Conservation (phyloP, 345 rosid species). For the Hibiscus mutabilis region DNA sequence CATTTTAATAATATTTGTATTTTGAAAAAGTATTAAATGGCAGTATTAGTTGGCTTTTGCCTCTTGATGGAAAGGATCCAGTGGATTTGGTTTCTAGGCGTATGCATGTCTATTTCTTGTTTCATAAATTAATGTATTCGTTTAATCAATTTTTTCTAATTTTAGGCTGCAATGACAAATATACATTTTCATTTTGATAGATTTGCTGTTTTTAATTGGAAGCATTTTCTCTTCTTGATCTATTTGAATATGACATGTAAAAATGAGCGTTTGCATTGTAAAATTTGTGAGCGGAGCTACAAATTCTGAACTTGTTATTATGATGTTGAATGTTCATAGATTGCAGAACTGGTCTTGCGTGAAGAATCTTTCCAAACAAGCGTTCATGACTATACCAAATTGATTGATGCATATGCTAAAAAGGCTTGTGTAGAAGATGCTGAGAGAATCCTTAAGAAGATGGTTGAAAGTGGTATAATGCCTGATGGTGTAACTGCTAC, state of each 20-base stretch:
- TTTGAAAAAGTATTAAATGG: background rate
- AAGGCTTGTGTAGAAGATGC: constrained; percentile 49
- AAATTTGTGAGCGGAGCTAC: background rate
- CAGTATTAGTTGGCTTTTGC: background rate
- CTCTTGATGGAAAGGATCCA: background rate
- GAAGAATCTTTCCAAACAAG: constrained; percentile 60
- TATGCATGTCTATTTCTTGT: background rate
- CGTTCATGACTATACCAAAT: constrained; percentile 54
- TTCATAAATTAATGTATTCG: background rate
- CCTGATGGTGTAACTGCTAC: constrained; percentile 54
- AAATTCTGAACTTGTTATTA: constrained; percentile 7
- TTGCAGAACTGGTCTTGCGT: constrained; percentile 54
- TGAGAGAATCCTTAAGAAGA: constrained; percentile 66
- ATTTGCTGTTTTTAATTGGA: background rate
- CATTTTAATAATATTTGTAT: background rate
- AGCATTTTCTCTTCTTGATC: background rate
- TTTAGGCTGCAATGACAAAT: background rate
- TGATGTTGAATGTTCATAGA: constrained; percentile 37
- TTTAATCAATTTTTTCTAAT: background rate
- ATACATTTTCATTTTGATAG: background rate
- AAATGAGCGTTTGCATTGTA: background rate
- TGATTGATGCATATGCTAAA: constrained; percentile 63
- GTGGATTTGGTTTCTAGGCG: background rate
- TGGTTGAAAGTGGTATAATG: constrained; percentile 51
- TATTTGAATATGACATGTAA: background rate